Evolutionary conservation across 768 basidiomycete genomes (phyloP), one percentile per base, ranked within the genome.

Genomic region (Boletus tomentosulus): DNA sequence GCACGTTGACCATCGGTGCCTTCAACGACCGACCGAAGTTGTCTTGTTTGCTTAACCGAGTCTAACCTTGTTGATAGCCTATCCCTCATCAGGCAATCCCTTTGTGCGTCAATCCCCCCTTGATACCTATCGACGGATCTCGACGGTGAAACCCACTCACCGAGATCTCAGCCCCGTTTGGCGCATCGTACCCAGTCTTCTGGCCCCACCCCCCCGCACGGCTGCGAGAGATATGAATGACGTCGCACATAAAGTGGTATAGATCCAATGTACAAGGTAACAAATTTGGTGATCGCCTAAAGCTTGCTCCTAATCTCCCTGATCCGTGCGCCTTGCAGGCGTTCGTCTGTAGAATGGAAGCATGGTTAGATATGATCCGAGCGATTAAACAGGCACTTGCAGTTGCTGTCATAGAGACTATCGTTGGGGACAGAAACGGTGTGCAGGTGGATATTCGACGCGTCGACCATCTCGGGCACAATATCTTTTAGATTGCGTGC

Each of bases 391-490:
- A 6, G 37, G 50, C 12, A 65, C 92, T 73, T 66, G 96, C 94
- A 97, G 59, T 92, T 97, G 43, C 69, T 71, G 41, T 88, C 78
- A 62, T 86, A 96, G 27, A 94, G 74, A n/a, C 77, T 76, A 62
- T 92, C 91, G 3, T 71, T 75, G 0, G 92, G 90, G 3, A 87
- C 85, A 3, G 81, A 62, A 2, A 82, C 85, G 19, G 84, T 69
- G 62, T 92, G 92, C 25, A 76, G 69, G 49, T 76, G 74, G 30
- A 96, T 71, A 48, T 83, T 86, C 1, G 82, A 80, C 12, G 85
- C 84, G 57, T 98, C 92, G 8, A 98, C 92, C 95, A 98, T 95
- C 42, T 84, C 82, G 0, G 89, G 90, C 1, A 84, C 82, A 52
- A 98, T 74, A 33, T 98, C 92, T 50, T 78, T 79, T 42, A 98